Conservation (phyloP, 139 green algal genomes). For the Coccomyxa sp. region DNA sequence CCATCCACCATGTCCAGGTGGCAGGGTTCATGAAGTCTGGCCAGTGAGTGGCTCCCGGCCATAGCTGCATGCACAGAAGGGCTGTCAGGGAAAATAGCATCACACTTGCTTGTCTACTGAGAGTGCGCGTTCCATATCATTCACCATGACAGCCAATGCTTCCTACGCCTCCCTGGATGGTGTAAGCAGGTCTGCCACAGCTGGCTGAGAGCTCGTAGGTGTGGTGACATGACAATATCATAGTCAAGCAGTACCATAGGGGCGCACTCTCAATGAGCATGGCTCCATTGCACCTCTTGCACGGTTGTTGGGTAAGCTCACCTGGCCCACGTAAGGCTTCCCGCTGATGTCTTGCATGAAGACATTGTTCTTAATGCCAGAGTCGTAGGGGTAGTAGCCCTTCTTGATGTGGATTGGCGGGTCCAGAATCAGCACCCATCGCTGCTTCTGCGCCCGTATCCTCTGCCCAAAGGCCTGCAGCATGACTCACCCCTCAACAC, state of each 20-base stretch:
- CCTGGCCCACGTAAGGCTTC: constrained; percentile 35
- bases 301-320: neutral
- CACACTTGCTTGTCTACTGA: neutral
- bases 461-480: constrained; percentile 32
- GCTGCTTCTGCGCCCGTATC: constrained; percentile 32
- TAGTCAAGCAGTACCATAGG: neutral
- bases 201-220: neutral
- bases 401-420: constrained; percentile 25
- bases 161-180: too few species aligned
- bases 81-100: neutral
- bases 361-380: constrained; percentile 31
- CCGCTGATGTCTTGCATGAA: constrained; percentile 35
- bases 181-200: too few species aligned
- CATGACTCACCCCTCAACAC: neutral
- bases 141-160: too few species aligned
- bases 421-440: constrained; percentile 49
- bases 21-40: constrained; percentile 58
- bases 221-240: neutral
- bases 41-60: constrained; percentile 68
- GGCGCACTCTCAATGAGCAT: neutral
- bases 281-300: neutral
- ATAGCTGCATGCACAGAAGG: constrained; percentile 47
- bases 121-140: neutral
- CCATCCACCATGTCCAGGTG: constrained; percentile 24
- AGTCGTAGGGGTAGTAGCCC: constrained; percentile 49